Evolutionary conservation across 805 yeast species (phyloP), one percentile per base, ranked within the genome.

Genomic region (Starmera amethionina): DNA sequence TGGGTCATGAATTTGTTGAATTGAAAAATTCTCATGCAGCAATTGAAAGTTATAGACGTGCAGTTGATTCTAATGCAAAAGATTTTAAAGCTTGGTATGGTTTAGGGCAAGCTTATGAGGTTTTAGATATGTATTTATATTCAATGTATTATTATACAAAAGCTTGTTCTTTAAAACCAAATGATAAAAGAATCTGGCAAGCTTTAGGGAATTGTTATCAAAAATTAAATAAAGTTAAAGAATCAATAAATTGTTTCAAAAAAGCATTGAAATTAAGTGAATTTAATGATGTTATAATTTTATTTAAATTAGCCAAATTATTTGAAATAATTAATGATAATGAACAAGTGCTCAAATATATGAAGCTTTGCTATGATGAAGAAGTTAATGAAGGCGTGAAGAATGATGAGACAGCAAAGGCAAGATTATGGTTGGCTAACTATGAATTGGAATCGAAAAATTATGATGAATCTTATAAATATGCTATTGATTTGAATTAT

Each of bases 11-110:
- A 63, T 93, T 86, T 64, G 95, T 93, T 13, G 99, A 93, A 58
- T 70, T 93, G 51, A 89, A 90, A 55, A 93, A 93, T 62, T 82
- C 96, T 1, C 96, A 93, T 60, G 97, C 97, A 1, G 98, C 98
- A 1, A 93, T 93, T 40, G 97, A 90, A 64, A 79, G 94, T 43
- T 93, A 93, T 56, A 65, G 97, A 48, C 66, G 95, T 35, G 99
- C 97, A 0, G 90, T 89, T 1, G 96, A 88, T 56, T 80, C 89
- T 3, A 86, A 85, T 54, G 73, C 79, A 35, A 81, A 83, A 54
- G 98, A 93, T 57, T 94, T 84, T 58, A 68, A 96, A 39, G 97
- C 97, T 0, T 93, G 98, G 99, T 93, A 90, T 59, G 98, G 98
- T 2, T 67, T 93, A 39, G 99, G 98, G 1, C 97, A 93, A 61